Percentiles rank a stretch among this genome's conserved stretches.
Evolutionary conservation across 495 filamentous ascomycete genomes (phyloP).

Genomic region (Stereocaulon alpinum): DNA sequence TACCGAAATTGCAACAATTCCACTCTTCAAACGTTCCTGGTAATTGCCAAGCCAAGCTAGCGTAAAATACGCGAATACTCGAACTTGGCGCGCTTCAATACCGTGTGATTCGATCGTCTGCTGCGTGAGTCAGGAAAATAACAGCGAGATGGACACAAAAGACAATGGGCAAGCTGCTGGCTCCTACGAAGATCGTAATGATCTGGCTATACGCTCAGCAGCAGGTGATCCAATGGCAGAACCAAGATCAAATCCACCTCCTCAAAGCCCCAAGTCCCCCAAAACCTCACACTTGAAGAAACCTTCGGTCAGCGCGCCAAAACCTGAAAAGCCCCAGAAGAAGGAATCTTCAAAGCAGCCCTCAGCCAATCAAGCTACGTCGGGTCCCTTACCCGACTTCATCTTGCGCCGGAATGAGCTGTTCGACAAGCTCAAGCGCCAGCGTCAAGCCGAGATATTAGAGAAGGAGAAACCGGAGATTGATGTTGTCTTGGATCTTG

Average conservation of each 20-base stretch:
- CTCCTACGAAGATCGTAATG: conserved; percentile 15
- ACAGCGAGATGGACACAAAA: conserved; percentile 8
- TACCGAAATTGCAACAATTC: conserved; percentile 19
- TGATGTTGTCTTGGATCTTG: conserved; percentile 40
- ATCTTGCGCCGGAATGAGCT: conserved; percentile 72
- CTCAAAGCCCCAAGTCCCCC: conserved; percentile 6
- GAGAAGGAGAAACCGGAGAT: conserved; percentile 38
- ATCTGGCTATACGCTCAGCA: conserved; percentile 14
- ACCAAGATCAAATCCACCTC: conserved; percentile 11
- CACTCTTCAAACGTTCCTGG: neutral
- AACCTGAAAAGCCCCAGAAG: conserved; percentile 1
- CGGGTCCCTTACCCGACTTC: conserved; percentile 60
- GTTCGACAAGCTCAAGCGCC: conserved; percentile 79
- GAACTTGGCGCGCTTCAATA: no score
- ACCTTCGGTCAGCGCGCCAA: neutral
- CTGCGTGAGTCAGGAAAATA: neutral
- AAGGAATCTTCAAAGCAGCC: neutral
- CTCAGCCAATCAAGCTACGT: neutral
- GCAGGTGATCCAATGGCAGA: conserved; percentile 13
- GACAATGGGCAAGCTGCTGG: conserved; percentile 12
- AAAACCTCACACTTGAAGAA: conserved; percentile 9
- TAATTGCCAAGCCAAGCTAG: neutral
- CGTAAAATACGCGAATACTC: no score
- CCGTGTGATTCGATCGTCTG: no score
- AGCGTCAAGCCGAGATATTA: conserved; percentile 61